Conservation (phyloP, 2,329 filamentous ascomycete species). For the Botrytis squamosa region DNA sequence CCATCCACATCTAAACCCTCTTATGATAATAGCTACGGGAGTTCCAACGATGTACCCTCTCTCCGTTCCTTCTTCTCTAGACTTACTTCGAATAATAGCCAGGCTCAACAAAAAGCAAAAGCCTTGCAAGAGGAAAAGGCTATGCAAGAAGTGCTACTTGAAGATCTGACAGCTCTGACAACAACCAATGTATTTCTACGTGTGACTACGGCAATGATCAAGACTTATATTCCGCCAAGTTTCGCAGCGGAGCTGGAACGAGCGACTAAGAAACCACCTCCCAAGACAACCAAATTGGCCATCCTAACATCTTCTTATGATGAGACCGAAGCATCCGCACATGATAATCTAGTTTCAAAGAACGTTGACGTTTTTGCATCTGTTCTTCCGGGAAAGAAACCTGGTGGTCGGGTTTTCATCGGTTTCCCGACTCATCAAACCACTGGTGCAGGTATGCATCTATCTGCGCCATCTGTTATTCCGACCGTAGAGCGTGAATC, state of each 20-base stretch:
- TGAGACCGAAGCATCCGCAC: conserved; percentile 62
- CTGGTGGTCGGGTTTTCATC: conserved; percentile 86
- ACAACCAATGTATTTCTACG: conserved; percentile 83
- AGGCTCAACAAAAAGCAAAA: conserved; percentile 52
- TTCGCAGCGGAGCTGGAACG: conserved; percentile 87
- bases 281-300: conserved; percentile 79
- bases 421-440: conserved; percentile 98
- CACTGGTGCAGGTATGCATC: conserved; percentile 87
- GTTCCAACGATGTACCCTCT: conserved; percentile 56
- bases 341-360: conserved; percentile 50
- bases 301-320: conserved; percentile 91
- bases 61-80: conserved; percentile 78
- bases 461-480: conserved; percentile 93
- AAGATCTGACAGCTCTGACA: conserved; percentile 69
- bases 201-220: conserved; percentile 79
- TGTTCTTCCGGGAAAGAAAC: conserved; percentile 81
- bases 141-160: conserved; percentile 60
- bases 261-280: conserved; percentile 95
- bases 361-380: conserved; percentile 81
- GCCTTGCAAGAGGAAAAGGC: conserved; percentile 61
- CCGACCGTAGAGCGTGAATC: conserved; percentile 96
- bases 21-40: conserved; percentile 44
- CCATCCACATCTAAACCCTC: conserved; percentile 33
- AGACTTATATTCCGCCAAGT: conserved; percentile 68
- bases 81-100: conserved; percentile 59